Percentiles rank a stretch among this genome's conserved stretches.
Conservation (phyloP, 495 filamentous ascomycete species). For the Hyphodiscus hymeniophilus region DNA sequence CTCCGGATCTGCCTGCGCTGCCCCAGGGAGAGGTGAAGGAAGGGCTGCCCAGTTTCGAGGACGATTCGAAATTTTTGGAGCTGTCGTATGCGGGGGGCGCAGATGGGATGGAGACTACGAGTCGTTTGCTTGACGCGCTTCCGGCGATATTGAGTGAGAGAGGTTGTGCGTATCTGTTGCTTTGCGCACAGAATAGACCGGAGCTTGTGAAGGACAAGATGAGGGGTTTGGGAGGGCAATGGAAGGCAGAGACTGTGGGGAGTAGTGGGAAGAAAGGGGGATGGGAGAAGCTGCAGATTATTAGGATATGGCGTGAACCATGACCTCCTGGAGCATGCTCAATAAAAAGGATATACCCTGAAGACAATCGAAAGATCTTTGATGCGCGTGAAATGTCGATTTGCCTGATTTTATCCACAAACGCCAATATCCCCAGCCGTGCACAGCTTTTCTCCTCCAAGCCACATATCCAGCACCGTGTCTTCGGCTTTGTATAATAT, state of each 20-base stretch:
- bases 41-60: constrained; percentile 7
- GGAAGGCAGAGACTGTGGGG: constrained; percentile 73
- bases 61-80: constrained; percentile 70
- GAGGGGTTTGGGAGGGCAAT: constrained; percentile 43
- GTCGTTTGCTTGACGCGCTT: constrained; percentile 61
- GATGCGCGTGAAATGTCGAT: background rate
- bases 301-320: constrained; percentile 62
- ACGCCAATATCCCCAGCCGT: constrained; percentile 14
- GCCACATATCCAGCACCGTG: constrained; percentile 3
- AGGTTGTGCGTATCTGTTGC: constrained; percentile 81
- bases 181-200: constrained; percentile 82
- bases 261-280: constrained; percentile 77
- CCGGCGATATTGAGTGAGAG: constrained; percentile 51
- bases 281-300: constrained; percentile 82
- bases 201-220: constrained; percentile 64
- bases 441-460: background rate
- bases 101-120: constrained; percentile 90
- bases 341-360: background rate
- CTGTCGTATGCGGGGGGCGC: constrained; percentile 80
- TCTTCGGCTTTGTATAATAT: background rate
- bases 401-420: constrained; percentile 19
- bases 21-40: constrained; percentile 24
- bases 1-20: constrained; percentile 53
- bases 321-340: background rate
- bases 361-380: background rate